Evolutionary conservation across 192 early-diverging fungal species (phyloP).

Genomic region (Coemansia nantahalensis): DNA sequence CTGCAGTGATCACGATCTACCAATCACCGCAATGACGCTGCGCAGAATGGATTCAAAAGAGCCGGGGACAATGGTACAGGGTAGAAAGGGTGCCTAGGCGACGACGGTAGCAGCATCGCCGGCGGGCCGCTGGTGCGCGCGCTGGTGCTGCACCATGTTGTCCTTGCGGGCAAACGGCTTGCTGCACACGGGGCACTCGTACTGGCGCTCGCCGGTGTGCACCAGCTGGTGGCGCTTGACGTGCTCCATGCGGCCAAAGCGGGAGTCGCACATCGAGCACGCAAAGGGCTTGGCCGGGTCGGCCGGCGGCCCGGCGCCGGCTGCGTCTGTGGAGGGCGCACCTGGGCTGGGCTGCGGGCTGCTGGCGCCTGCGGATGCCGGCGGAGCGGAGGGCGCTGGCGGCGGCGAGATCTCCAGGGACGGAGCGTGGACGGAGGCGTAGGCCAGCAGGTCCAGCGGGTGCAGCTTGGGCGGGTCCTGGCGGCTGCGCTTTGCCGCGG

Average conservation of each 20-base stretch:
- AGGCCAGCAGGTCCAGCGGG: conserved; percentile 38
- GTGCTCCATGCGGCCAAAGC: conserved; percentile 55
- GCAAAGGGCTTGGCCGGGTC: conserved; percentile 49
- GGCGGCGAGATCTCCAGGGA: background rate
- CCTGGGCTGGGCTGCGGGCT: background rate
- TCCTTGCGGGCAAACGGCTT: conserved; percentile 71
- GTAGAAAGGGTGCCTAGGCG: too few species aligned
- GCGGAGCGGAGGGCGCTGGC: too few species aligned
- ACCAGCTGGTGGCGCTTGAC: conserved; percentile 53
- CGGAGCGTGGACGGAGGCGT: conserved; percentile 12
- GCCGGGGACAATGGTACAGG: too few species aligned
- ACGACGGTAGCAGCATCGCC: too few species aligned
- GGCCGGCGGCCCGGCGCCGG: background rate
- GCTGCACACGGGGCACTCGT: conserved; percentile 61
- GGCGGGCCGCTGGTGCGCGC: conserved; percentile 57
- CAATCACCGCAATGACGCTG: too few species aligned
- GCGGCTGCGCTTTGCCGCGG: background rate
- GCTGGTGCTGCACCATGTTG: conserved; percentile 81
- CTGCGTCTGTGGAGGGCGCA: background rate
- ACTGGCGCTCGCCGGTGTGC: conserved; percentile 63
- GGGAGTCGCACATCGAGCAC: conserved; percentile 57
- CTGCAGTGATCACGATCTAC: too few species aligned
- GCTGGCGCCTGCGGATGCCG: background rate
- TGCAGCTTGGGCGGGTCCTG: conserved; percentile 1
- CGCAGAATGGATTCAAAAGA: background rate